A percentile compares a stretch with the other conserved stretches of the same genome.
These are phyloP conservation scores for Ceratocystis cubensis DNA, from an alignment of 2,329 filamentous ascomycete genomes.

Conservation along the genomic window DNA sequence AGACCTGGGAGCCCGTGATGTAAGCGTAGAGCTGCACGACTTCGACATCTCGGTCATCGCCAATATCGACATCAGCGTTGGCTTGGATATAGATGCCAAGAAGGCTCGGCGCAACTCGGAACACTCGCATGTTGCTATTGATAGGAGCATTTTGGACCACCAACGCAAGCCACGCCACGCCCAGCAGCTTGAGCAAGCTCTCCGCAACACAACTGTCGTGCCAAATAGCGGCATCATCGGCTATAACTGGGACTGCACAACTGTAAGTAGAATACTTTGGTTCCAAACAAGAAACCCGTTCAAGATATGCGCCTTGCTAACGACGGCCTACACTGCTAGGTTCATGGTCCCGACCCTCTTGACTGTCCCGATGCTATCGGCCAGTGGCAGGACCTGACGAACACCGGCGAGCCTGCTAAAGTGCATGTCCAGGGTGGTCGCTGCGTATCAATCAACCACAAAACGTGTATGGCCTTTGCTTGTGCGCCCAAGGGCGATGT, in stretches of 20 bases:
- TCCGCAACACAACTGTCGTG: background rate
- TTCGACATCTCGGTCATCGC: slow-evolving; percentile 1
- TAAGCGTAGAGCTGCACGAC: background rate
- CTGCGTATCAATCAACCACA: slow-evolving; percentile 16
- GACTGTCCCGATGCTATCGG: slow-evolving; percentile 18
- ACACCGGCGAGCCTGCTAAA: background rate
- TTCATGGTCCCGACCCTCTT: slow-evolving; percentile 17
- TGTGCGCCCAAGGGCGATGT: slow-evolving; percentile 19
- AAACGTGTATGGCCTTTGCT: slow-evolving; percentile 19
- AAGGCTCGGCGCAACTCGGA: background rate
- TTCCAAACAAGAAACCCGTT: background rate
- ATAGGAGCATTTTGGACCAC: background rate
- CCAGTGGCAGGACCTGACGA: slow-evolving; percentile 15
- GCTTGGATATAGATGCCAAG: background rate
- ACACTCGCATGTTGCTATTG: background rate
- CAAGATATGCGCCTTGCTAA: background rate
- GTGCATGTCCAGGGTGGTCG: slow-evolving; percentile 14
- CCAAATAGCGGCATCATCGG: slow-evolving; percentile 14
- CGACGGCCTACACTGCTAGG: background rate
- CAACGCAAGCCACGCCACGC: background rate
- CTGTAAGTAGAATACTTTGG: slow-evolving; percentile 2
- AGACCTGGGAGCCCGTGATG: background rate
- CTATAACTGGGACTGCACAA: slow-evolving; percentile 20
- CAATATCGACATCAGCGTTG: background rate
- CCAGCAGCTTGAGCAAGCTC: background rate